phyloP scores from a whole-genome alignment of 2,329 filamentous ascomycete species.

The Metarhizium guizhouense region DNA sequence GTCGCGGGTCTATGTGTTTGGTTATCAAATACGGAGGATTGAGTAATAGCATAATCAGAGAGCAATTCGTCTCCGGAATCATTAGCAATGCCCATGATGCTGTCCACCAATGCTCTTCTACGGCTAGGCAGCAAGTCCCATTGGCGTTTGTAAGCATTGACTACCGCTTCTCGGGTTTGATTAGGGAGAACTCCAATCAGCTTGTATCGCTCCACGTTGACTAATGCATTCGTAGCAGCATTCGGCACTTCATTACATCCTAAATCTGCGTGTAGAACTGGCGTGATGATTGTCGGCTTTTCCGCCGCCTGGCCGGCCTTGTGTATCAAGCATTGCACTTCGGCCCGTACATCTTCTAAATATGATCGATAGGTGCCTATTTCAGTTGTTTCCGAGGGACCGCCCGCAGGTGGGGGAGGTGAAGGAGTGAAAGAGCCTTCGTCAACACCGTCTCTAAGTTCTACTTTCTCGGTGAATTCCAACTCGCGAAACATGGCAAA shows the following conservation, averaged over 20 bases:
- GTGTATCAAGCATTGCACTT: constrained; percentile 35
- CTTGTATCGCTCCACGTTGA: constrained; percentile 24
- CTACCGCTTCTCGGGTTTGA: constrained; percentile 24
- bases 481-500: constrained; percentile 39
- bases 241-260: constrained; percentile 21
- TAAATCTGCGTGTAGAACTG: constrained; percentile 22
- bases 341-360: constrained; percentile 39
- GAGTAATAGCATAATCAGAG: constrained; percentile 27
- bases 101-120: constrained; percentile 22
- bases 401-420: constrained; percentile 21
- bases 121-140: constrained; percentile 26
- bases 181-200: constrained; percentile 28
- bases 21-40: constrained; percentile 30
- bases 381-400: constrained; percentile 25
- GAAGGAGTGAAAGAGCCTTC: constrained; percentile 28
- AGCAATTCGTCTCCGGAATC: constrained; percentile 25
- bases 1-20: constrained; percentile 19
- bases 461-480: constrained; percentile 34
- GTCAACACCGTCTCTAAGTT: constrained; percentile 29
- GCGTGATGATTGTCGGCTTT: constrained; percentile 19
- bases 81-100: constrained; percentile 24
- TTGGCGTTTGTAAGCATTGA: constrained; percentile 31
- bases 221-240: constrained; percentile 17
- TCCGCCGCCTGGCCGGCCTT: constrained; percentile 23
- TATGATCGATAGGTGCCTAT: constrained; percentile 35